Evolutionary conservation across 2,329 filamentous ascomycete genomes (phyloP), one percentile per base, ranked within the genome.

Genomic region (Colletotrichum acutatum): DNA sequence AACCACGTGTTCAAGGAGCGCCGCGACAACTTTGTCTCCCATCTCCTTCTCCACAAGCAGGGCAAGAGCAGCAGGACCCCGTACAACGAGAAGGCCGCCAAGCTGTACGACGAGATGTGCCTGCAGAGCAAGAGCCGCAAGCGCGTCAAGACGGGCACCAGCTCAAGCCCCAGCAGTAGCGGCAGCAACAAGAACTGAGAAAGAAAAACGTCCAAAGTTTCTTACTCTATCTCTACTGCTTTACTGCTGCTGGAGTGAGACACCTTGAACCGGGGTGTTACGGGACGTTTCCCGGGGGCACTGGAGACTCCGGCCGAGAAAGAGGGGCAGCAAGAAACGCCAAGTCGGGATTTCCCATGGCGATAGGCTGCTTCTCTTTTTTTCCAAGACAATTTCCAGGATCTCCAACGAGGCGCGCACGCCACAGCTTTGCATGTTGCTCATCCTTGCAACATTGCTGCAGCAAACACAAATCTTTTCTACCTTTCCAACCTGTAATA

Each of bases 11-110:
- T 75, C 62, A 75, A 74, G 72, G 74, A 76, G 49, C 74, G 75
- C 65, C 69, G 74, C 28, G 75, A 76, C 67, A 76, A 76, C 74
- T 76, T 76, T 68, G 74, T 76, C 61, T 73, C 74, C 4, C 75
- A 76, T 66, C 72, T 76, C 26, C 71, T 68, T 65, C 75, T 76
- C 14, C 75, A 76, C 74, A 74, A 75, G 69, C 69, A 71, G 63
- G 75, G 74, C 64, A 75, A 75, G 68, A 74, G 71, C 64, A 74
- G 71, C 63, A 74, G 74, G 53, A 75, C 74, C 11, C 74, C 74
- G 7, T 75, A 74, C 68, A 75, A 72, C 61, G 74, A 75, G 46
- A 74, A 71, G 56, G 74, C 74, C 24, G 74, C 74, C 61, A 63
- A 66, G 60, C 46, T 75, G 22, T 74, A 75, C 65, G 74, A 75